Conservation (phyloP, 2,329 filamentous ascomycete genomes). For the Myriosclerotinia curreyana region DNA sequence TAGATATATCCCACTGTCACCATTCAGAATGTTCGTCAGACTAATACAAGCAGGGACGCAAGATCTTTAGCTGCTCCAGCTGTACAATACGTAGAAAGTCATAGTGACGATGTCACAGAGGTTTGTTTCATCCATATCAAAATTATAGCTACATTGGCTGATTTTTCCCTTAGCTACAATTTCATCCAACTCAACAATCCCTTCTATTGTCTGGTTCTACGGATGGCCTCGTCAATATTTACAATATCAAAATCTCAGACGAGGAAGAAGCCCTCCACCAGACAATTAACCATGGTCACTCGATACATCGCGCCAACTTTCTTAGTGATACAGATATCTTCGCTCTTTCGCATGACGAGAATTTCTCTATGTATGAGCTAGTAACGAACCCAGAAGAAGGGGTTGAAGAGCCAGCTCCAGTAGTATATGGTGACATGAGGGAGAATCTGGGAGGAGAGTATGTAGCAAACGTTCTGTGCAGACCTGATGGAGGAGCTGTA, state of each 20-base stretch:
- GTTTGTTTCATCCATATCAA: slow-evolving; percentile 37
- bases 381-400: slow-evolving; percentile 62
- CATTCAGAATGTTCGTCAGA: background rate
- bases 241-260: slow-evolving; percentile 65
- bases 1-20: slow-evolving; percentile 38
- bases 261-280: slow-evolving; percentile 77
- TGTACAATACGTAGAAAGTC: slow-evolving; percentile 60
- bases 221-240: slow-evolving; percentile 75
- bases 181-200: slow-evolving; percentile 58
- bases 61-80: slow-evolving; percentile 48
- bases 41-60: slow-evolving; percentile 51
- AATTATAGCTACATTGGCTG: slow-evolving; percentile 27
- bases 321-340: slow-evolving; percentile 63
- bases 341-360: slow-evolving; percentile 75
- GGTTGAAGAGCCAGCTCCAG: slow-evolving; percentile 46
- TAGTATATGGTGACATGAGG: slow-evolving; percentile 68
- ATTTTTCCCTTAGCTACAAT: slow-evolving; percentile 49
- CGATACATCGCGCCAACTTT: slow-evolving; percentile 73
- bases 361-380: slow-evolving; percentile 68
- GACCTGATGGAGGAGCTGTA: slow-evolving; percentile 58
- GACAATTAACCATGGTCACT: slow-evolving; percentile 73
- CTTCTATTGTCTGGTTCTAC: slow-evolving; percentile 74
- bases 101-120: slow-evolving; percentile 66
- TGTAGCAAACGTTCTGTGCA: slow-evolving; percentile 62
- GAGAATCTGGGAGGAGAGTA: slow-evolving; percentile 68